Base-by-base conservation (phyloP, 2,329 filamentous ascomycete species). In the Trichoderma atrobrunneum region DNA sequence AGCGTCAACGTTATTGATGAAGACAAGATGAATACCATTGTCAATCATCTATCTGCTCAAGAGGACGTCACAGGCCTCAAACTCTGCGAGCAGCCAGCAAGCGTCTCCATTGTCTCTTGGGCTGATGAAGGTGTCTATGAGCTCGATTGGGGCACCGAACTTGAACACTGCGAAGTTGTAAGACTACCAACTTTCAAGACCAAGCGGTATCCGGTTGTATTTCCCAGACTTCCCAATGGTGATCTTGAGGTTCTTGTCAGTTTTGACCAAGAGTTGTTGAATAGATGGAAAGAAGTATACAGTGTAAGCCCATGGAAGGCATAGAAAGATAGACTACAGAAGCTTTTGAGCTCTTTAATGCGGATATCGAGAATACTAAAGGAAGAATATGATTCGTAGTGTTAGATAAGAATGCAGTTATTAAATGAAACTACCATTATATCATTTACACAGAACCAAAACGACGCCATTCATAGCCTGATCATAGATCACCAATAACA, bases 221-320 rank as follows among this genome's bases (percentile, higher is more conserved):
- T 71, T 48, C 68, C 68, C 0, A 64, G 68, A 21, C 68, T 71
- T n/a, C 48, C 68, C 11, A 71, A 43, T 5, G 68, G 68, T 7
- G 68, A 71, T 48, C 24, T 71, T 11, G 68, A 71, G 48, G 68
- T 71, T 26, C 60, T 71, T 39, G 30, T 71, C 7, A 71, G 60
- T 10, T 64, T 56, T 34, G 30, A 64, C 30, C 10, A n/a, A 1
- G 36, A 65, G 51, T 12, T 32, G 26, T 21, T 65, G 68, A 43
- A 18, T 32, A 69, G 14, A 61, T 69, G 66, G 66, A 30, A n/a
- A 5, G 10, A 0, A 3, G 66, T 6, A 26, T 24, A 61, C 14
- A 1, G 34, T 3, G 11, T 12, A n/a, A 69, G n/a, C 10, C 66
- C 66, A 16, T 69, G 66, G 66, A 69, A 51, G 0, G 56, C 56